phyloP scores from a whole-genome alignment of 2,329 filamentous ascomycete species.

The Pyricularia sp. region DNA sequence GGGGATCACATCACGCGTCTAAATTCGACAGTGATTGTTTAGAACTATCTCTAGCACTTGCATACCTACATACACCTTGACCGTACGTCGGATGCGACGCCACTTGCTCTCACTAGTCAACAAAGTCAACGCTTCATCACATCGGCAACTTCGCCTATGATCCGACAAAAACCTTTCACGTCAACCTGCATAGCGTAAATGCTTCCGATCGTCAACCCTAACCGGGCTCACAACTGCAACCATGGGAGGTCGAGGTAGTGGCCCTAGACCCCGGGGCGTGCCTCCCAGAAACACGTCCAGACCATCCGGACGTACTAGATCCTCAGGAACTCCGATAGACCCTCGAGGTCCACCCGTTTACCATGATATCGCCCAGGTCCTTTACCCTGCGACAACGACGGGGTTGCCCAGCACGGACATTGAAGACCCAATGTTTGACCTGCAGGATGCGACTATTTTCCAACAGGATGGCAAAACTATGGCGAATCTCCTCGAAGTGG shows the following conservation, averaged over 20 bases:
- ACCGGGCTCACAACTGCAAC: not conserved
- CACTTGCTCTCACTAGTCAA: too few relatives aligned
- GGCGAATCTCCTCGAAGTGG: slow-evolving; percentile 52
- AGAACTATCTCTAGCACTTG: too few relatives aligned
- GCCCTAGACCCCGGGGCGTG: not conserved
- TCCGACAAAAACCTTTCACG: too few relatives aligned
- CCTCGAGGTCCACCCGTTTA: not conserved
- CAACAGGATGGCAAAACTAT: slow-evolving; percentile 40
- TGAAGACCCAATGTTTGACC: slow-evolving; percentile 52
- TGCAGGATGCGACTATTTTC: slow-evolving; percentile 52
- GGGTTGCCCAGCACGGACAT: slow-evolving; percentile 18
- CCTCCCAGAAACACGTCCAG: not conserved
- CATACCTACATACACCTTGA: too few relatives aligned
- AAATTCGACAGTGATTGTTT: too few relatives aligned
- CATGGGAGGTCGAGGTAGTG: not conserved
- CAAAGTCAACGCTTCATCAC: too few relatives aligned
- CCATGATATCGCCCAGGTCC: not conserved
- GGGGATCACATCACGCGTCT: not conserved
- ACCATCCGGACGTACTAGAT: not conserved
- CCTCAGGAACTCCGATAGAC: not conserved
- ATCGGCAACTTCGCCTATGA: too few relatives aligned
- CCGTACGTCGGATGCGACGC: too few relatives aligned
- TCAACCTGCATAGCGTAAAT: not conserved
- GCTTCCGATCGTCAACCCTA: not conserved
- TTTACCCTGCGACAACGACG: not conserved